Evolutionary conservation across 305 asterid species (phyloP).

Genomic region (Solanum hybrid): DNA sequence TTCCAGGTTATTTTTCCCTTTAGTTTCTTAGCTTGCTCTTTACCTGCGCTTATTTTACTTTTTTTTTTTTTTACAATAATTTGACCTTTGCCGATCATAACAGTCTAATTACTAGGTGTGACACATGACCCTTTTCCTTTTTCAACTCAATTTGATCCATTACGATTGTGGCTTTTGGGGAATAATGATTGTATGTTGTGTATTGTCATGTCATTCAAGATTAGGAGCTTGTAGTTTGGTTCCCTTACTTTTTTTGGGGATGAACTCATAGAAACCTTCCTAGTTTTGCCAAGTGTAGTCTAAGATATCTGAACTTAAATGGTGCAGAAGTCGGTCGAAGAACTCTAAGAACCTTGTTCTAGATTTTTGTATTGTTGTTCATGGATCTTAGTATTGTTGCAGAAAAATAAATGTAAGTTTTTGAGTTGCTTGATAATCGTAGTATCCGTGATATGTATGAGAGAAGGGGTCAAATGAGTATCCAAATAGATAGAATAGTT

Average conservation of each 20-base stretch:
- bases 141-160: background rate
- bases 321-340: background rate
- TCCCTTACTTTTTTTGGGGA: background rate
- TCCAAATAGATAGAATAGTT: background rate
- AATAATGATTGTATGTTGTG: background rate
- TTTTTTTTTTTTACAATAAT: background rate
- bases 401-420: background rate
- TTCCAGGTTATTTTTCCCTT: constrained; percentile 22
- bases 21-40: background rate
- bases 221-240: background rate
- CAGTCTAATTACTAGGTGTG: background rate
- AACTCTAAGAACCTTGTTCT: background rate
- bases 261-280: background rate
- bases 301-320: background rate
- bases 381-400: background rate
- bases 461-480: background rate
- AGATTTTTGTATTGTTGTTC: background rate
- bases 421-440: background rate
- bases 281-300: background rate
- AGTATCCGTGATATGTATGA: background rate
- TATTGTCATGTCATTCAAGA: background rate
- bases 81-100: background rate
- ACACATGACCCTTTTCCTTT: background rate
- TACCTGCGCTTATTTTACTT: background rate
- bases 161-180: background rate